Conservation (phyloP, 176 grass and related monocot genomes). For the Musa itinerans region DNA sequence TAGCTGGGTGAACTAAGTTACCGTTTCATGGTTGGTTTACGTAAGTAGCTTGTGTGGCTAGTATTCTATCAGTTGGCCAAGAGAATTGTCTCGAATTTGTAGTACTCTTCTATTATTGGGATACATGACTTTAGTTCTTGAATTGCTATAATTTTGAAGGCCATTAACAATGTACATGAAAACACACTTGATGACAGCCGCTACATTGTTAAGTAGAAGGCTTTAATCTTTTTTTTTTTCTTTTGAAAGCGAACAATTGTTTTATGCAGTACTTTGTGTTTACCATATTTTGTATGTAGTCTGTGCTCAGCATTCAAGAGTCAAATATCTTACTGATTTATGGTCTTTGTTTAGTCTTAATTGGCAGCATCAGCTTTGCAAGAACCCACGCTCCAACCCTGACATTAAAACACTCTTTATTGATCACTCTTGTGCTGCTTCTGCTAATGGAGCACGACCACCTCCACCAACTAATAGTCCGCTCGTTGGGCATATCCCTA, state of each 20-base stretch:
- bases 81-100: background rate
- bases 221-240: background rate
- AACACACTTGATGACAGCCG: background rate
- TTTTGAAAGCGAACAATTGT: background rate
- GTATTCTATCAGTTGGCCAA: background rate
- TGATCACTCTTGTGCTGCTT: slow-evolving; percentile 87
- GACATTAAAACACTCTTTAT: slow-evolving; percentile 99
- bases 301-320: background rate
- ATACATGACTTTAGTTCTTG: background rate
- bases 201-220: background rate
- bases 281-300: no score
- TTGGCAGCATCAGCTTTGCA: slow-evolving; percentile 99
- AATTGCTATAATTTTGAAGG: background rate
- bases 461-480: slow-evolving; percentile 71
- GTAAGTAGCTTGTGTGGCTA: background rate
- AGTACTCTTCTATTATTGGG: background rate
- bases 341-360: slow-evolving; percentile 46
- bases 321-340: background rate
- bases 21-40: background rate
- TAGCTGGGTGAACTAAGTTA: background rate
- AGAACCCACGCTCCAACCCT: slow-evolving; percentile 92
- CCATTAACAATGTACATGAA: no score
- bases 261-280: no score
- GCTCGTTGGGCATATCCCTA: slow-evolving; percentile 79
- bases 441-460: slow-evolving; percentile 76